A percentile compares a stretch with the other conserved stretches of the same genome.
Conservation (phyloP, 805 yeast genomes). For the Candida dendrica region DNA sequence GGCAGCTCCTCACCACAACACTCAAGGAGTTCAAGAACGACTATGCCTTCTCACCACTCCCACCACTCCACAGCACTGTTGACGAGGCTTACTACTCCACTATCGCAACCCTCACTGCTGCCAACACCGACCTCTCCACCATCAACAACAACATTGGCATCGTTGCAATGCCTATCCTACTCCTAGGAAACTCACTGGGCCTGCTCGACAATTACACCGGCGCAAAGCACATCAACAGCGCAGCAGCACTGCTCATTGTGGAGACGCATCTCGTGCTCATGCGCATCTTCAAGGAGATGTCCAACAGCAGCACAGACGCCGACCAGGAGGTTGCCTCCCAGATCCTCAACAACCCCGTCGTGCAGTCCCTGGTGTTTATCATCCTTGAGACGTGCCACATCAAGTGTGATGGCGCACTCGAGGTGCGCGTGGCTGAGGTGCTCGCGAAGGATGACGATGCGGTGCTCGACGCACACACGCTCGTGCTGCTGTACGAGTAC, state of each 20-base stretch:
- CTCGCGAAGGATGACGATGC: too few relatives aligned
- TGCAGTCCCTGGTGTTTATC: neutral
- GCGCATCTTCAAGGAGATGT: neutral
- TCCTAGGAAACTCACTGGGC: constrained; percentile 22
- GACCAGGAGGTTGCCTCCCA: neutral
- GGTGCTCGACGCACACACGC: too few relatives aligned
- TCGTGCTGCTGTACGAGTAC: too few relatives aligned
- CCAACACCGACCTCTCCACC: constrained; percentile 8
- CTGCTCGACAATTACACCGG: constrained; percentile 16
- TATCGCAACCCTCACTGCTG: constrained; percentile 4
- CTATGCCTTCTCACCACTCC: constrained; percentile 1
- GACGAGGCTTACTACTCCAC: constrained; percentile 15
- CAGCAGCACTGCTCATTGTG: constrained; percentile 30
- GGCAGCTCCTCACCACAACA: constrained; percentile 39
- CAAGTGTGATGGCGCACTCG: too few relatives aligned
- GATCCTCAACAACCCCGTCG: neutral
- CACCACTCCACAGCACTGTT: constrained; percentile 14
- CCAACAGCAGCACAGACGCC: too few relatives aligned
- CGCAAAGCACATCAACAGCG: constrained; percentile 20
- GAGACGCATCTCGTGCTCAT: constrained; percentile 35
- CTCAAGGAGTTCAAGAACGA: constrained; percentile 36
- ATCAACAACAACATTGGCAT: constrained; percentile 48
- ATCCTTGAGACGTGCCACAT: neutral
- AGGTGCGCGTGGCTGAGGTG: too few relatives aligned
- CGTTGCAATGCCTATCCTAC: constrained; percentile 40